These are phyloP conservation scores for Salmacisia buchloeana DNA, from an alignment of 1,284 basidiomycete genomes.

Conservation along the genomic window DNA sequence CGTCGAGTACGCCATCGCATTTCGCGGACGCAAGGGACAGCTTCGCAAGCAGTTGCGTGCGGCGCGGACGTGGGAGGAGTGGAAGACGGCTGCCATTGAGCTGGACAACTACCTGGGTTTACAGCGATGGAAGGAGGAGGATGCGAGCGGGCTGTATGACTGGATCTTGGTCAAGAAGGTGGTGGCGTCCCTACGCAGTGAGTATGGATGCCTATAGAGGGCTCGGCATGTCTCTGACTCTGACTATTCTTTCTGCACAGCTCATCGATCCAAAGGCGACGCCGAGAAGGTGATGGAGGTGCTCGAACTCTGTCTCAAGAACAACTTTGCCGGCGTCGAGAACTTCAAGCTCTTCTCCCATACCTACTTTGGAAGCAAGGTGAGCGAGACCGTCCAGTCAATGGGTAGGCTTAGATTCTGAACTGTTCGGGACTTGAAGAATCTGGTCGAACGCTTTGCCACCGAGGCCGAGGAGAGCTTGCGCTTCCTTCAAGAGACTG, in stretches of 20 bases:
- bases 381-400: too few species aligned
- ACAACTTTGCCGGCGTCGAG: constrained; percentile 93
- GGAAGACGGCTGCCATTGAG: constrained; percentile 73
- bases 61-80: constrained; percentile 67
- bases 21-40: constrained; percentile 75
- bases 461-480: constrained; percentile 35
- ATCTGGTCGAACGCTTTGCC: constrained; percentile 38
- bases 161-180: constrained; percentile 49
- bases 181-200: constrained; percentile 24
- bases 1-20: constrained; percentile 53
- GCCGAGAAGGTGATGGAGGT: constrained; percentile 74
- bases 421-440: too few species aligned
- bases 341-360: constrained; percentile 80
- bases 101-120: constrained; percentile 61
- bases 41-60: constrained; percentile 69
- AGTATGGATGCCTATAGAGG: constrained; percentile 76
- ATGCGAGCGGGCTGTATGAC: constrained; percentile 44
- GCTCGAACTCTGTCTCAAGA: constrained; percentile 81
- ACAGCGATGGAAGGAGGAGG: constrained; percentile 42
- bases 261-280: constrained; percentile 54
- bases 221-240: constrained; percentile 78
- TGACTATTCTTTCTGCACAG: constrained; percentile 69
- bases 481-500: constrained; percentile 24
- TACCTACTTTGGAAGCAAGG: constrained; percentile 58
- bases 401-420: too few species aligned